Conservation (phyloP, 148 eudicot species). For the Vaccinium corymbosum region DNA sequence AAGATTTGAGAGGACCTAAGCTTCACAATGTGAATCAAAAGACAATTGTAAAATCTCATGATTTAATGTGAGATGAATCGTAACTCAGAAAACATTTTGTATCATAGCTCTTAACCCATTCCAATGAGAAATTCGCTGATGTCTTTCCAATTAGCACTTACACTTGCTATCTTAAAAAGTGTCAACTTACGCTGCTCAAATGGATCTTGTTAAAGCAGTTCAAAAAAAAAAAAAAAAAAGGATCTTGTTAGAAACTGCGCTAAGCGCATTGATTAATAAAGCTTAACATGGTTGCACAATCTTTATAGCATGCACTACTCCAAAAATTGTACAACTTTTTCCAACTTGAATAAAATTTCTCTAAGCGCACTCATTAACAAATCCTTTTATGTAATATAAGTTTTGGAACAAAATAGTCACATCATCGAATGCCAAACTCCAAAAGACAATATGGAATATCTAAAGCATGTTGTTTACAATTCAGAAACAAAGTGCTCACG, state of each 20-base stretch:
- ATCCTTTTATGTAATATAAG: neutral
- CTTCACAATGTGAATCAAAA: neutral
- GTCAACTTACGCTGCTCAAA: neutral
- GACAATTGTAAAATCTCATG: neutral
- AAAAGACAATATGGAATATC: neutral
- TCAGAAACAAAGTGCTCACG: neutral
- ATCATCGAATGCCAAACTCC: neutral
- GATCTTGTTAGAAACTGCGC: too few relatives aligned
- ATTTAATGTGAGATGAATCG: constrained; percentile 1
- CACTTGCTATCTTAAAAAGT: neutral
- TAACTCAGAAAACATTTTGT: neutral
- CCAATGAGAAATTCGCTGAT: neutral
- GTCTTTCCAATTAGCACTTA: neutral
- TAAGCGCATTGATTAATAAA: neutral
- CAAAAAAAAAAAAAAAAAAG: too few relatives aligned
- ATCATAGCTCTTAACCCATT: constrained; percentile 1
- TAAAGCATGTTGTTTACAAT: neutral
- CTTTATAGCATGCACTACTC: neutral
- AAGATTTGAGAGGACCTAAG: constrained; percentile 5
- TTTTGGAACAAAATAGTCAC: neutral
- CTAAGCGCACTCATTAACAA: neutral
- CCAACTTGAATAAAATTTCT: neutral
- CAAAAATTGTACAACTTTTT: neutral
- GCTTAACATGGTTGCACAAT: neutral
- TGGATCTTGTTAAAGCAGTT: neutral